phyloP scores from a whole-genome alignment of 371 early-diverging fungal species.

The Lichtheimia ornata region DNA sequence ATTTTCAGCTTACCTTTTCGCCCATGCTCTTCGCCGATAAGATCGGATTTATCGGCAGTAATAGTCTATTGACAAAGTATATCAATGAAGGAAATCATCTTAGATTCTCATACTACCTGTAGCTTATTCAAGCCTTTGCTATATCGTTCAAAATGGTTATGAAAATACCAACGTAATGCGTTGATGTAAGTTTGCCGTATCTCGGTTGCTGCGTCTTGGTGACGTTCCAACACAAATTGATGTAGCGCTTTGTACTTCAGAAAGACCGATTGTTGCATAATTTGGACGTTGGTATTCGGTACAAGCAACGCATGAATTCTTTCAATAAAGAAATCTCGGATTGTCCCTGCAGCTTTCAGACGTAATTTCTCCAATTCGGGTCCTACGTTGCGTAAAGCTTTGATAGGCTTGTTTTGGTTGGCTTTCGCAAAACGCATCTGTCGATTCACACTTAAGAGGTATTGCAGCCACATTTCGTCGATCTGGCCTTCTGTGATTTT shows the following conservation, averaged over 20 bases:
- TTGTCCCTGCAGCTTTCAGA: constrained; percentile 78
- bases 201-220: constrained; percentile 87
- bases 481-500: constrained; percentile 88
- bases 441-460: constrained; percentile 77
- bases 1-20: constrained; percentile 48
- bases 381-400: constrained; percentile 78
- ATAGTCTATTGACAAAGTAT: constrained; percentile 45
- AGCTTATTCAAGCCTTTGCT: constrained; percentile 70
- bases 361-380: constrained; percentile 89
- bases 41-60: constrained; percentile 78
- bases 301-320: constrained; percentile 82
- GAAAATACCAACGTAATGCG: constrained; percentile 81
- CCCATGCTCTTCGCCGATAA: constrained; percentile 81
- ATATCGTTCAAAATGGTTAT: constrained; percentile 88
- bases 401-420: constrained; percentile 58
- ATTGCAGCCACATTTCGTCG: constrained; percentile 82
- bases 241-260: constrained; percentile 87
- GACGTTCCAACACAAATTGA: constrained; percentile 84
- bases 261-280: constrained; percentile 87
- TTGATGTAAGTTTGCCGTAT: constrained; percentile 83
- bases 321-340: constrained; percentile 83
- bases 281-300: constrained; percentile 89
- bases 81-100: not conserved
- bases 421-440: constrained; percentile 83
- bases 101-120: constrained; percentile 51